Percentiles rank a stretch among this genome's conserved stretches.
phyloP scores from a whole-genome alignment of 257 asterid genomes.

The Penstemon davidsonii region DNA sequence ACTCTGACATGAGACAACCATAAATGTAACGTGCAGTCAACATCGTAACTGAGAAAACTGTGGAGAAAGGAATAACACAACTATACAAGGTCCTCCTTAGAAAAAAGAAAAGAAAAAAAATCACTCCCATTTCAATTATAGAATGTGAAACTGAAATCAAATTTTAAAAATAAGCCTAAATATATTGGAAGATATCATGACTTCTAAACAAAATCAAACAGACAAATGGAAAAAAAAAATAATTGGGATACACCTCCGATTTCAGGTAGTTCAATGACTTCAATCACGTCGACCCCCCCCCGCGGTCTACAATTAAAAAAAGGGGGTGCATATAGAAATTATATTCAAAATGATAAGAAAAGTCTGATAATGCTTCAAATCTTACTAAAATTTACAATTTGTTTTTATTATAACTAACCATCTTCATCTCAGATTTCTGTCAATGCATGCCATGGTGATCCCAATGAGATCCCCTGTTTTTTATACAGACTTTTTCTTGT shows the following conservation, averaged over 20 bases:
- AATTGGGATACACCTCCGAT: background rate
- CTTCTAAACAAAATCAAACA: background rate
- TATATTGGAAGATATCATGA: background rate
- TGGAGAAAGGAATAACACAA: conserved; percentile 12
- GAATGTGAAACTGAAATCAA: conserved; percentile 2
- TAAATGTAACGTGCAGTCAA: conserved; percentile 1
- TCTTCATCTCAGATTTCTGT: conserved; percentile 21
- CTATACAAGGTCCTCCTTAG: conserved; percentile 3
- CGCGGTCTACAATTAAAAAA: background rate
- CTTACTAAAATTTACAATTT: background rate
- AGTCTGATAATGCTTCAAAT: conserved; percentile 1
- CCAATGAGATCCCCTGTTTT: conserved; percentile 14
- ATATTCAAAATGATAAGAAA: too few relatives aligned
- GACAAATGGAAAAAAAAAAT: background rate
- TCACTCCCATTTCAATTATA: conserved; percentile 16
- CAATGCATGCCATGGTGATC: conserved; percentile 10
- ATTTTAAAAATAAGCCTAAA: background rate
- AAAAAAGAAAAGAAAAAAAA: conserved; percentile 1
- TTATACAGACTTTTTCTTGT: background rate
- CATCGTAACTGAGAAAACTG: conserved; percentile 6
- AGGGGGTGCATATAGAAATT: background rate
- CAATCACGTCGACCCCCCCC: background rate
- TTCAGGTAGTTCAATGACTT: too few relatives aligned
- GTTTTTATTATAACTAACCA: conserved; percentile 15
- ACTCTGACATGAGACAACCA: conserved; percentile 21